Percentiles rank a stretch among this genome's conserved stretches.
These are phyloP conservation scores for Bruguiera hainesii DNA, from an alignment of 441 rosid genomes.

Conservation along the genomic window DNA sequence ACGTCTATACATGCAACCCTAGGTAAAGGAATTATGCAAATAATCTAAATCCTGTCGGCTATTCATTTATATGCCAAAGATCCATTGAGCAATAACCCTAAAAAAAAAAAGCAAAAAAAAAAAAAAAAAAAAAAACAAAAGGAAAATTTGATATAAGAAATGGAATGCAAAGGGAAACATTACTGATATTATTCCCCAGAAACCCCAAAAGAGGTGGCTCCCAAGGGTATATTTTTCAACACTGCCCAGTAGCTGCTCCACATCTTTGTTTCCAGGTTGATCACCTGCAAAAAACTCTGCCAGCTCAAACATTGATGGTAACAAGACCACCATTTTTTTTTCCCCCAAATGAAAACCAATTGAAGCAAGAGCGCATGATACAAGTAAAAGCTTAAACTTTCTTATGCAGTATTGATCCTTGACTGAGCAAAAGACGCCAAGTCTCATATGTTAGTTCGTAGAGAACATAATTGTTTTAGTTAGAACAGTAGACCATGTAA, in stretches of 20 bases:
- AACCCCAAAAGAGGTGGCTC: conserved; percentile 83
- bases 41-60: too few species aligned
- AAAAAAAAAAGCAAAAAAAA: not conserved
- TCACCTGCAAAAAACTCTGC: conserved; percentile 38
- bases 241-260: conserved; percentile 44
- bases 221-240: conserved; percentile 76
- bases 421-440: not conserved
- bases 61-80: too few species aligned
- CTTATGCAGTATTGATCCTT: not conserved
- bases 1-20: not conserved
- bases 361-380: too few species aligned
- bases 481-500: not conserved
- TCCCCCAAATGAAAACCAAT: not conserved
- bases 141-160: not conserved
- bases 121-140: not conserved
- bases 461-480: not conserved
- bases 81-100: not conserved
- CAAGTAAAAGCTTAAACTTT: not conserved
- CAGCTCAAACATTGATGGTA: not conserved
- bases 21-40: not conserved
- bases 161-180: conserved; percentile 2
- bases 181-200: conserved; percentile 98
- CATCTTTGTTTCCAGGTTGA: conserved; percentile 42
- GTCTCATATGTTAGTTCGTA: not conserved
- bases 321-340: not conserved